Evolutionary conservation across 805 yeast genomes (phyloP).

Genomic region (Ogataea zsoltii): DNA sequence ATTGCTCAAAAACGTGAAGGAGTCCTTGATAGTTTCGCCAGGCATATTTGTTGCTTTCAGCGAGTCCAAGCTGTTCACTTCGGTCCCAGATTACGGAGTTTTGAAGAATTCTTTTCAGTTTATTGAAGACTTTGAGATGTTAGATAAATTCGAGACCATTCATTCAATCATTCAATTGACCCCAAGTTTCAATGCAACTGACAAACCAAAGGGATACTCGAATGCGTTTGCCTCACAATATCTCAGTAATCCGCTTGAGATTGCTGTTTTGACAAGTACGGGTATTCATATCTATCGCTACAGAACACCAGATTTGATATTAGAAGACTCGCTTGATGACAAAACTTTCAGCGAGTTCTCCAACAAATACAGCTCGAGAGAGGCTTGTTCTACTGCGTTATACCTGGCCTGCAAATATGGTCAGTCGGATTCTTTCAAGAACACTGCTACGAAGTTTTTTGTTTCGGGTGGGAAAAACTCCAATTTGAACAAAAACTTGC

Average conservation of each 20-base stretch:
- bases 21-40: constrained; percentile 71
- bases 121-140: constrained; percentile 78
- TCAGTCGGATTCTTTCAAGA: constrained; percentile 50
- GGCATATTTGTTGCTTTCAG: constrained; percentile 78
- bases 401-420: constrained; percentile 78
- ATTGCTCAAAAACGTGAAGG: constrained; percentile 56
- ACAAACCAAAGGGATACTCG: constrained; percentile 78
- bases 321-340: constrained; percentile 65
- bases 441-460: constrained; percentile 50
- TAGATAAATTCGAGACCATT: constrained; percentile 54
- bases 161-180: constrained; percentile 75
- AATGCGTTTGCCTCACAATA: constrained; percentile 89
- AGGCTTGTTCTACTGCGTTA: constrained; percentile 86
- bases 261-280: constrained; percentile 80
- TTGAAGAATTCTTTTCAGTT: constrained; percentile 70
- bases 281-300: constrained; percentile 77
- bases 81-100: constrained; percentile 84
- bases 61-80: constrained; percentile 54
- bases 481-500: constrained; percentile 36
- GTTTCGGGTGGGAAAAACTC: constrained; percentile 57
- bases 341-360: constrained; percentile 67
- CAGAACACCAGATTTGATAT: constrained; percentile 76
- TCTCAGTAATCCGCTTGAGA: constrained; percentile 59
- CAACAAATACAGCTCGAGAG: constrained; percentile 80
- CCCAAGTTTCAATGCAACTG: constrained; percentile 68